Evolutionary conservation across 345 rosid genomes (phyloP).

Genomic region (Physaria fendleri): DNA sequence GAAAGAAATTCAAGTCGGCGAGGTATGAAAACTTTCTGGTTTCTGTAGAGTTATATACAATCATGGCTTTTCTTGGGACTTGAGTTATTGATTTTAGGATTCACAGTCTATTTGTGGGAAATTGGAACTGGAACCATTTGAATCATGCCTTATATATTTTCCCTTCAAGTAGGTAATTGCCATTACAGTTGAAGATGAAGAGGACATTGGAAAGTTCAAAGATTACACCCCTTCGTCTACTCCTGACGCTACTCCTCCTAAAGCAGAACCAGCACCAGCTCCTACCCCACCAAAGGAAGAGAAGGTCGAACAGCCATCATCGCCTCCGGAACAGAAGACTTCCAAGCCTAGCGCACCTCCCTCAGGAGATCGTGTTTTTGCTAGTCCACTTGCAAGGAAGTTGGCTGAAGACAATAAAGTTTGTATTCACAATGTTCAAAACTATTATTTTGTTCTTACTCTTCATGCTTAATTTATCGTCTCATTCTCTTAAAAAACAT

Average conservation of each 20-base stretch:
- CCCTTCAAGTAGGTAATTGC: too few species aligned
- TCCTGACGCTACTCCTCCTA: slow-evolving; percentile 34
- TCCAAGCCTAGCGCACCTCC: slow-evolving; percentile 46
- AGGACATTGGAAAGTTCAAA: slow-evolving; percentile 70
- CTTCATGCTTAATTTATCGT: too few species aligned
- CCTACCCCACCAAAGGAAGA: slow-evolving; percentile 56
- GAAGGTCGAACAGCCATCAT: slow-evolving; percentile 45
- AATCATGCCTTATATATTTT: slow-evolving; percentile 12
- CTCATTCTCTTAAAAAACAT: slow-evolving; percentile 17
- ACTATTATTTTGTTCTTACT: too few species aligned
- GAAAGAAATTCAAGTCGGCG: slow-evolving; percentile 90
- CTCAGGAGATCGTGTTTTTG: slow-evolving; percentile 64
- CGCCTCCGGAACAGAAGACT: slow-evolving; percentile 52
- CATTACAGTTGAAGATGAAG: slow-evolving; percentile 97
- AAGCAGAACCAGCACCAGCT: slow-evolving; percentile 43
- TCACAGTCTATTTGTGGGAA: slow-evolving; percentile 4
- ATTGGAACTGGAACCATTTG: not conserved
- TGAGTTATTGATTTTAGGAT: too few species aligned
- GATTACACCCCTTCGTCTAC: slow-evolving; percentile 68
- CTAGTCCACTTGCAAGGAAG: slow-evolving; percentile 91
- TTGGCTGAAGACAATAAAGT: slow-evolving; percentile 85
- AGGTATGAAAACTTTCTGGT: slow-evolving; percentile 44
- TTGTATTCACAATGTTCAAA: too few species aligned
- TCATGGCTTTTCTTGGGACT: too few species aligned
- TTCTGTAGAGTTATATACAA: not conserved